These are phyloP conservation scores for Trypanosoma avium DNA, from an alignment of 208 protist species.

Conservation along the genomic window DNA sequence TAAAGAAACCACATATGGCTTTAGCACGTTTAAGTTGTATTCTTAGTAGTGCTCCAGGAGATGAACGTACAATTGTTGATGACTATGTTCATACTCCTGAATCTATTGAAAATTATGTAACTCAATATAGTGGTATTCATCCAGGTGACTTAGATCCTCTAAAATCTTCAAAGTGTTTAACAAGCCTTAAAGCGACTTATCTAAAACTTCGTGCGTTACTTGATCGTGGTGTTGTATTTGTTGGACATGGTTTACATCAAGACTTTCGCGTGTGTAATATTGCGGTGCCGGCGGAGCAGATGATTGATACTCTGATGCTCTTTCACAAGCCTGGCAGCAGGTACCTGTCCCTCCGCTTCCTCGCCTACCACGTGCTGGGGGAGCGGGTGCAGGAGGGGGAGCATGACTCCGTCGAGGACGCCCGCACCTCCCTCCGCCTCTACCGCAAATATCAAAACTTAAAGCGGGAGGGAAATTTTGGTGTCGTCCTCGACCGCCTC, in stretches of 20 bases:
- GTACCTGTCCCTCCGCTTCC: slow-evolving; percentile 94
- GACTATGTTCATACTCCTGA: slow-evolving; percentile 90
- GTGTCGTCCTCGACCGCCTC: slow-evolving; percentile 75
- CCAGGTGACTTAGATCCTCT: slow-evolving; percentile 94
- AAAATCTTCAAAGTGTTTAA: slow-evolving; percentile 89
- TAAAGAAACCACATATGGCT: slow-evolving; percentile 79
- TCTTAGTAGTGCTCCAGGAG: slow-evolving; percentile 70
- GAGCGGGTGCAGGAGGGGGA: slow-evolving; percentile 94
- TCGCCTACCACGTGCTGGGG: slow-evolving; percentile 93
- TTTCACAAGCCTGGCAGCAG: slow-evolving; percentile 88
- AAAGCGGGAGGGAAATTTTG: slow-evolving; percentile 71
- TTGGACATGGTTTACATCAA: slow-evolving; percentile 95
- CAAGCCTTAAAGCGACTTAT: slow-evolving; percentile 94
- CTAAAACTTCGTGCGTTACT: slow-evolving; percentile 93
- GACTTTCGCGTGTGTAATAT: slow-evolving; percentile 98
- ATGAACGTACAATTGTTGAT: slow-evolving; percentile 88
- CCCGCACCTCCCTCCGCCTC: slow-evolving; percentile 90
- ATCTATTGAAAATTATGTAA: slow-evolving; percentile 89
- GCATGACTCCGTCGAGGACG: slow-evolving; percentile 96
- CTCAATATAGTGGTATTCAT: slow-evolving; percentile 93
- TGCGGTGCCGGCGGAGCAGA: slow-evolving; percentile 92
- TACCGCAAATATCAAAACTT: slow-evolving; percentile 89
- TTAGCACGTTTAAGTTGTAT: slow-evolving; percentile 88
- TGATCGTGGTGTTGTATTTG: slow-evolving; percentile 92
- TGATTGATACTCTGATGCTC: slow-evolving; percentile 97